These are phyloP conservation scores for Aspergillus felis DNA, from an alignment of 2,329 filamentous ascomycete species.

Conservation along the genomic window DNA sequence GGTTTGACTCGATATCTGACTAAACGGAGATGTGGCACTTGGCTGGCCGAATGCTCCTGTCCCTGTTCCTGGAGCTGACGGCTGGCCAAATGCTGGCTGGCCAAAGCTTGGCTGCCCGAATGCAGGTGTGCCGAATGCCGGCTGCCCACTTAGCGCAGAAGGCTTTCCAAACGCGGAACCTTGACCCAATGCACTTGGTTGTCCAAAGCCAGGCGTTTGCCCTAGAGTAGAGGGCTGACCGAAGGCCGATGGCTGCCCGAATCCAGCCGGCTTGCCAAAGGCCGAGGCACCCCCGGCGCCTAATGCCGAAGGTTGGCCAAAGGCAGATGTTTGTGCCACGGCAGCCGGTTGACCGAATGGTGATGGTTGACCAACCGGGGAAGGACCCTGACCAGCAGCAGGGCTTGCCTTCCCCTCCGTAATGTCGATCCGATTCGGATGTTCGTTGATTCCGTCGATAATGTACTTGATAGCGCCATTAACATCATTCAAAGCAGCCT, in stretches of 20 bases:
- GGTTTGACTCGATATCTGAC: constrained; percentile 32
- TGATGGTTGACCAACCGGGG: constrained; percentile 31
- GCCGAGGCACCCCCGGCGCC: constrained; percentile 11
- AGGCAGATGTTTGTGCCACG: constrained; percentile 14
- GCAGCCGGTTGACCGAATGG: constrained; percentile 39
- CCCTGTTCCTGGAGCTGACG: constrained; percentile 18
- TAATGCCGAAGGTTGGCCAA: constrained; percentile 26
- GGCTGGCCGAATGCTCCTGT: constrained; percentile 34
- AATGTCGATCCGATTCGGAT: constrained; percentile 69
- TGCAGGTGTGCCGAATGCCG: constrained; percentile 35
- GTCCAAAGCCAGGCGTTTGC: constrained; percentile 14
- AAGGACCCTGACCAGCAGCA: constrained; percentile 6
- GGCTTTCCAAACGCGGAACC: constrained; percentile 41
- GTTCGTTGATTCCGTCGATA: constrained; percentile 60
- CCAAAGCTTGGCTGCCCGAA: constrained; percentile 40
- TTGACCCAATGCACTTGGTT: constrained; percentile 17
- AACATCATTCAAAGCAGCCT: constrained; percentile 64
- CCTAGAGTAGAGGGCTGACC: constrained; percentile 22
- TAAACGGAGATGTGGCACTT: constrained; percentile 40
- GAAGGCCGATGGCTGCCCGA: constrained; percentile 23
- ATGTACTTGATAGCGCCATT: constrained; percentile 70
- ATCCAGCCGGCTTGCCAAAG: constrained; percentile 16
- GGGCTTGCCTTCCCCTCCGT: constrained; percentile 29
- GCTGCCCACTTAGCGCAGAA: constrained; percentile 21
- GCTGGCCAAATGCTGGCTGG: constrained; percentile 24